Conservation (phyloP, 2,329 filamentous ascomycete species). For the Domatiomyces catenatus region DNA sequence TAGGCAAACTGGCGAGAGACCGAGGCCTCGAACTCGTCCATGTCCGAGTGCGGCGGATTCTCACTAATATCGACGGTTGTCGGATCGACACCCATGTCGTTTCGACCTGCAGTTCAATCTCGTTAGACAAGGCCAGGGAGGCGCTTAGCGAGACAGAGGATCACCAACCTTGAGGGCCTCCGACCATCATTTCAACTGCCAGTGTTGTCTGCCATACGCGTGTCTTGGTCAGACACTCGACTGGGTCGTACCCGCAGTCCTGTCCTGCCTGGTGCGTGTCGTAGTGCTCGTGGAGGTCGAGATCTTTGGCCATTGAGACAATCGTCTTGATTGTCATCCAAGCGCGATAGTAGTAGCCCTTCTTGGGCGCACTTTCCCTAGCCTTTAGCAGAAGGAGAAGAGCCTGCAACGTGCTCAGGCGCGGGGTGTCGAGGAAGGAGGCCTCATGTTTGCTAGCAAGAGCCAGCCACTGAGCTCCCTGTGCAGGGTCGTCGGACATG, state of each 20-base stretch:
- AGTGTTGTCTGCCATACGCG: constrained; percentile 83
- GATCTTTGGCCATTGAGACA: constrained; percentile 81
- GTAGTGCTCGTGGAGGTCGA: constrained; percentile 76
- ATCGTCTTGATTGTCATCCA: constrained; percentile 94
- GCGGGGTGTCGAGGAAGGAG: constrained; percentile 81
- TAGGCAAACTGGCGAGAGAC: constrained; percentile 74
- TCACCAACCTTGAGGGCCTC: constrained; percentile 68
- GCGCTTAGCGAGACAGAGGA: constrained; percentile 2
- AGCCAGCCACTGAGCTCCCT: constrained; percentile 85
- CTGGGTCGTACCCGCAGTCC: constrained; percentile 50
- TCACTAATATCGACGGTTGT: constrained; percentile 63
- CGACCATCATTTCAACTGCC: constrained; percentile 79
- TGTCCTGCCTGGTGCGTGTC: constrained; percentile 59
- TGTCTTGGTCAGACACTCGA: constrained; percentile 71
- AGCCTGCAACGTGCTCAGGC: constrained; percentile 82
- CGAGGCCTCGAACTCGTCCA: constrained; percentile 60
- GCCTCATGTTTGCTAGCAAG: constrained; percentile 78
- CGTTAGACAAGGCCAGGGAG: constrained; percentile 16
- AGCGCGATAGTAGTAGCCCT: constrained; percentile 90
- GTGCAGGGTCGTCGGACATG: constrained; percentile 64
- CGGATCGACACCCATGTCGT: constrained; percentile 59
- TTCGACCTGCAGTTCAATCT: constrained; percentile 42
- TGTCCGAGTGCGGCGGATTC: constrained; percentile 46
- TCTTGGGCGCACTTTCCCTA: constrained; percentile 76
- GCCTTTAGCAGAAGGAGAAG: constrained; percentile 79